Percentiles rank a stretch among this genome's conserved stretches.
Conservation (phyloP, 2,329 filamentous ascomycete genomes). For the Aspergillus versicolor region DNA sequence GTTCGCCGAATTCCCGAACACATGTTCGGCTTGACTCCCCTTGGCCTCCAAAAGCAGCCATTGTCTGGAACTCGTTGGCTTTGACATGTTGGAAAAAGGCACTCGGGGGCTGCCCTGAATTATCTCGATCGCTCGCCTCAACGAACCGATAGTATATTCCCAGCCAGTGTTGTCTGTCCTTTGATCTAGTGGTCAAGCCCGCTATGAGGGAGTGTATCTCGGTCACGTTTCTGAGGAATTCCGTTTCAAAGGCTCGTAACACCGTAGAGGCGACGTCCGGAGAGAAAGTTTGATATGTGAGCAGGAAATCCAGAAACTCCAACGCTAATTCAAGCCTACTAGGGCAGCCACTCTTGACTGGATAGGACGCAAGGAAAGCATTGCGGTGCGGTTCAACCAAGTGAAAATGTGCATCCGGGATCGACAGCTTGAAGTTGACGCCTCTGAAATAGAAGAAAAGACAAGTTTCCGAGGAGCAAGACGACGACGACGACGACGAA, state of each 20-base stretch:
- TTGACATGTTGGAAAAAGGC: conserved; percentile 16
- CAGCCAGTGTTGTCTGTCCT: conserved; percentile 11
- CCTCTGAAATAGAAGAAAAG: conserved; percentile 6
- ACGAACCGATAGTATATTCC: conserved; percentile 15
- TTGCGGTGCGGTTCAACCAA: conserved; percentile 9
- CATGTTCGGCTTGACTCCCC: conserved; percentile 19
- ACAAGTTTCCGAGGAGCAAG: not conserved
- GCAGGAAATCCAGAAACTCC: conserved; percentile 14
- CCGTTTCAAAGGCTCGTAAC: conserved; percentile 10
- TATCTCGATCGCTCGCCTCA: conserved; percentile 1
- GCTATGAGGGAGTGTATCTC: conserved; percentile 18
- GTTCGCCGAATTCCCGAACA: conserved; percentile 15
- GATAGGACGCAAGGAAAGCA: conserved; percentile 7
- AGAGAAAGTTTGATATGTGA: not conserved
- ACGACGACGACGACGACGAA: not conserved
- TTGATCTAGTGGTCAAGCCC: not conserved
- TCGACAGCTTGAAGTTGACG: not conserved
- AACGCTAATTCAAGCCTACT: conserved; percentile 8
- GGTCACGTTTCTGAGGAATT: conserved; percentile 9
- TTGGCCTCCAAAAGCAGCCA: conserved; percentile 22
- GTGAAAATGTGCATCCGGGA: conserved; percentile 1
- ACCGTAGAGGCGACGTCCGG: not conserved
- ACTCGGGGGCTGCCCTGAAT: not conserved
- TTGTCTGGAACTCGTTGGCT: conserved; percentile 8
- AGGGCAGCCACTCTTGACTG: not conserved